Evolutionary conservation across 2,329 filamentous ascomycete genomes (phyloP).

Genomic region (Hysterium pulicare): DNA sequence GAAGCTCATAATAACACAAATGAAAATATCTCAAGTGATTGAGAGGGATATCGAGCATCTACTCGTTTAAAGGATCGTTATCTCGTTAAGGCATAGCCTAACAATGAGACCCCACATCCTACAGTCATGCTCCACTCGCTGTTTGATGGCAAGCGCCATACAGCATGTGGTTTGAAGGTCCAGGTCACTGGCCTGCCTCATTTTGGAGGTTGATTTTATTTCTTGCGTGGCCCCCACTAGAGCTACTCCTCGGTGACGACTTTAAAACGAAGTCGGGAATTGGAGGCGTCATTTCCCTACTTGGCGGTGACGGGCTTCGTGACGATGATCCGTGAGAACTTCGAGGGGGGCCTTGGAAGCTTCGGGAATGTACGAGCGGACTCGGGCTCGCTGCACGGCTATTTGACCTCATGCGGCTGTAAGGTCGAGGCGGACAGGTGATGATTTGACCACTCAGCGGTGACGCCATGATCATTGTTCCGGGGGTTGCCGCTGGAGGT

Average conservation of each 20-base stretch:
- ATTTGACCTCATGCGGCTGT: slow-evolving; percentile 37
- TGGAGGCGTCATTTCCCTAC: slow-evolving; percentile 37
- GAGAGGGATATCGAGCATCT: background rate
- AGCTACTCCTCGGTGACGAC: slow-evolving; percentile 38
- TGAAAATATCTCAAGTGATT: background rate
- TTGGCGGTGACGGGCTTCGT: slow-evolving; percentile 34
- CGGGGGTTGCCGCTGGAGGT: slow-evolving; percentile 62
- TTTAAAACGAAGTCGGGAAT: slow-evolving; percentile 45
- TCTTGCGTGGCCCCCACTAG: slow-evolving; percentile 20
- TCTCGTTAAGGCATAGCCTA: background rate
- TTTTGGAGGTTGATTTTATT: slow-evolving; percentile 25
- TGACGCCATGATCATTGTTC: slow-evolving; percentile 68
- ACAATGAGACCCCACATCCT: too few species aligned
- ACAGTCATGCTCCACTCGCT: background rate
- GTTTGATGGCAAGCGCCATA: background rate
- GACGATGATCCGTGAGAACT: slow-evolving; percentile 16
- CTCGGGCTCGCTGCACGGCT: slow-evolving; percentile 23
- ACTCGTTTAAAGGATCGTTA: background rate
- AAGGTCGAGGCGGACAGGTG: slow-evolving; percentile 30
- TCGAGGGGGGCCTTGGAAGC: slow-evolving; percentile 6
- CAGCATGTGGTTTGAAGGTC: background rate
- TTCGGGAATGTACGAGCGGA: slow-evolving; percentile 22
- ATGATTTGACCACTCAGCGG: slow-evolving; percentile 66
- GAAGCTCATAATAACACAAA: background rate
- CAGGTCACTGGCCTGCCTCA: slow-evolving; percentile 1